phyloP scores from a whole-genome alignment of 2,329 filamentous ascomycete genomes.

The Annulohypoxylon truncatum region DNA sequence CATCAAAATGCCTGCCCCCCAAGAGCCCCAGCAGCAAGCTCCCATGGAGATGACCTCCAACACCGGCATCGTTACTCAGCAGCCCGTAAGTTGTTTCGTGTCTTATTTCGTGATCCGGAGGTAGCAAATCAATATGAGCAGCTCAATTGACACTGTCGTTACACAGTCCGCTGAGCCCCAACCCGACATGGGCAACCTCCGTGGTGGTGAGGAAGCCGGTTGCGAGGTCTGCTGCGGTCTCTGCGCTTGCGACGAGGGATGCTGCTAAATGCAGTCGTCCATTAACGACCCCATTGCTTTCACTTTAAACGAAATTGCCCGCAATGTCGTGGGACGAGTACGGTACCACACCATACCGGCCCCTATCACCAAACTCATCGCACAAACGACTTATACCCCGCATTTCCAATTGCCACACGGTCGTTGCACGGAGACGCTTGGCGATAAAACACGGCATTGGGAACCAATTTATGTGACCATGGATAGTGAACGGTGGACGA shows the following conservation, averaged over 20 bases:
- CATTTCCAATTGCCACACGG: conserved; percentile 3
- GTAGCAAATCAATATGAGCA: not conserved
- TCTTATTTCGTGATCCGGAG: not conserved
- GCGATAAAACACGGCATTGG: conserved; percentile 21
- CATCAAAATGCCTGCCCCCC: conserved; percentile 55
- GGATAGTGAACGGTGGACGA: not conserved
- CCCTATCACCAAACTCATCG: not conserved
- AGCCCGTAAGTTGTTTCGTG: conserved; percentile 53
- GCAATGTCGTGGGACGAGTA: conserved; percentile 9
- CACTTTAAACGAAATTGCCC: not conserved
- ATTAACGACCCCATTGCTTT: not conserved
- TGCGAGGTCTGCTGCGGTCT: conserved; percentile 61
- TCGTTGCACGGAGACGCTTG: conserved; percentile 4
- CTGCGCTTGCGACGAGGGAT: conserved; percentile 58
- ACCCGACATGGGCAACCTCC: conserved; percentile 55
- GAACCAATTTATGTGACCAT: conserved; percentile 14
- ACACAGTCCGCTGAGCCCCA: conserved; percentile 55
- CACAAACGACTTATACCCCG: conserved; percentile 13
- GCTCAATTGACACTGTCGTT: conserved; percentile 10
- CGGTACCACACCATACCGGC: not conserved
- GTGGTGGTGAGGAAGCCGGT: conserved; percentile 59
- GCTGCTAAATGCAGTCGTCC: conserved; percentile 51
- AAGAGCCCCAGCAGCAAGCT: conserved; percentile 58
- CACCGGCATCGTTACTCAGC: conserved; percentile 55
- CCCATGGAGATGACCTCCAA: conserved; percentile 55